Conservation (phyloP, 106 monocot genomes). For the Dendrobium catenatum region DNA sequence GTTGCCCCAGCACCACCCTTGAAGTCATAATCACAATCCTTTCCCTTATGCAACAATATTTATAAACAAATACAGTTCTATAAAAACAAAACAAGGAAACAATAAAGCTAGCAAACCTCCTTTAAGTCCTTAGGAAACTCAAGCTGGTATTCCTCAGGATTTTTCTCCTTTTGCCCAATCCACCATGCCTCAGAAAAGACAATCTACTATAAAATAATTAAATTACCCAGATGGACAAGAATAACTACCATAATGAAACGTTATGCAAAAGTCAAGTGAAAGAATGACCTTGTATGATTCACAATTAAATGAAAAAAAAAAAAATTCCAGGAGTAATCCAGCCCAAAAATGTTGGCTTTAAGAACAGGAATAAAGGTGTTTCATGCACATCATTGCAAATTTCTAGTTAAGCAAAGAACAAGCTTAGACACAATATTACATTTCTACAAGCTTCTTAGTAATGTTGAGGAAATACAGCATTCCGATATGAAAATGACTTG, state of each 20-base stretch:
- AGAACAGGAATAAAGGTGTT: background rate
- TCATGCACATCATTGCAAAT: background rate
- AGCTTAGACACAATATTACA: background rate
- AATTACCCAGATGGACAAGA: background rate
- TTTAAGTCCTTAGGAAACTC: conserved; percentile 63
- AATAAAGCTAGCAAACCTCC: conserved; percentile 23
- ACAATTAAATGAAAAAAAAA: background rate
- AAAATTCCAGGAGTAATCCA: background rate
- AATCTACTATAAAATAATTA: conserved; percentile 40
- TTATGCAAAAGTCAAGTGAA: background rate
- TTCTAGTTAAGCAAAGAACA: background rate
- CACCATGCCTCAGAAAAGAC: conserved; percentile 99
- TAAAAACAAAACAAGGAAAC: background rate
- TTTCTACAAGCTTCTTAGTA: background rate
- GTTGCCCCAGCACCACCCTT: conserved; percentile 80
- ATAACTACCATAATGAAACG: background rate
- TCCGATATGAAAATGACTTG: background rate
- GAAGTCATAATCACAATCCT: conserved; percentile 57
- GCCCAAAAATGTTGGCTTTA: background rate
- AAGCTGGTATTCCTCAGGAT: conserved; percentile 72
- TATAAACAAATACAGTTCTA: background rate
- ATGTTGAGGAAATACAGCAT: background rate
- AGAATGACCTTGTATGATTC: background rate
- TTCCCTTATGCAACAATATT: conserved; percentile 22
- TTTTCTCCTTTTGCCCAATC: conserved; percentile 87